phyloP scores from a whole-genome alignment of 106 monocot genomes.

The Dendrobium huoshanense region DNA sequence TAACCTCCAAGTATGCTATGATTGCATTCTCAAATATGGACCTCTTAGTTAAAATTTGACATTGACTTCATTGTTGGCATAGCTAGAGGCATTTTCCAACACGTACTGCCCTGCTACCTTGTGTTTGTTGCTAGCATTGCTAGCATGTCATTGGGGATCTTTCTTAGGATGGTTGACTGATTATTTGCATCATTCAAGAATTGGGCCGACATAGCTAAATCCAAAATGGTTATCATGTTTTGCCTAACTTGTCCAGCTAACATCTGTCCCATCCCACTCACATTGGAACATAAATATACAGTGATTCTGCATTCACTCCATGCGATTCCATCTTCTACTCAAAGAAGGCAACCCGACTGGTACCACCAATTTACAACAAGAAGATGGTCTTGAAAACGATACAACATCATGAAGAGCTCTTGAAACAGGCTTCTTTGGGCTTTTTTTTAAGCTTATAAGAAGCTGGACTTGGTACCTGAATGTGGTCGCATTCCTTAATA shows the following conservation, averaged over 20 bases:
- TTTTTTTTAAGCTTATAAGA: conserved; percentile 19
- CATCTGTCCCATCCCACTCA: conserved; percentile 47
- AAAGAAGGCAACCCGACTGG: conserved; percentile 85
- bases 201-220: conserved; percentile 74
- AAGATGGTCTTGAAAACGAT: conserved; percentile 74
- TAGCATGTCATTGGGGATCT: no score
- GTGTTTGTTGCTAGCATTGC: no score
- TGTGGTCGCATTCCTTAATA: conserved; percentile 88
- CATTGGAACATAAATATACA: conserved; percentile 37
- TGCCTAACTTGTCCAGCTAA: conserved; percentile 63
- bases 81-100: no score
- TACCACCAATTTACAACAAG: conserved; percentile 58
- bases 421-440: conserved; percentile 34
- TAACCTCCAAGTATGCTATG: no score
- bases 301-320: conserved; percentile 32
- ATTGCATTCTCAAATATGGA: no score
- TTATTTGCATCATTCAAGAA: conserved; percentile 28
- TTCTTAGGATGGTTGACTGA: no score
- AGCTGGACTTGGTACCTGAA: conserved; percentile 74
- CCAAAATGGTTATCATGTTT: conserved; percentile 67
- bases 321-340: conserved; percentile 39
- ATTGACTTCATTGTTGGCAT: no score
- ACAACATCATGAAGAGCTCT: conserved; percentile 79
- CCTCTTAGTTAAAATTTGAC: no score
- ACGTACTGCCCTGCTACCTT: no score